These are phyloP conservation scores for Stygiomarasmius scandens DNA, from an alignment of 1,284 basidiomycete species.

Conservation along the genomic window DNA sequence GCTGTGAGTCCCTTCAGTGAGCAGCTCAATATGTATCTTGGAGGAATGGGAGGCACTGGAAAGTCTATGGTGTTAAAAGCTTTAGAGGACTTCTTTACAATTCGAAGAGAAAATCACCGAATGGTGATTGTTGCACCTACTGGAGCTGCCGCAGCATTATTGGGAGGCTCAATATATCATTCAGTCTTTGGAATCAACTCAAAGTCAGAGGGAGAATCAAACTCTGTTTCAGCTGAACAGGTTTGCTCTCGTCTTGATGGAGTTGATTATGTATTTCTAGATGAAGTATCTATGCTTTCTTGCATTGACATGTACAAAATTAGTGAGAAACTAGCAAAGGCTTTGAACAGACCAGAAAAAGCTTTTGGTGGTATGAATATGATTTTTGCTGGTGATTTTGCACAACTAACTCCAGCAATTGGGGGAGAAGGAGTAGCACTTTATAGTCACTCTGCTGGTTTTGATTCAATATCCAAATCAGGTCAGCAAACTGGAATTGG, in stretches of 20 bases:
- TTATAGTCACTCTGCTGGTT: too few relatives aligned
- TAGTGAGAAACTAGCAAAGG: slow-evolving; percentile 11
- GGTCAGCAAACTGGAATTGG: slow-evolving; percentile 29
- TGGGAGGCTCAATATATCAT: slow-evolving; percentile 33
- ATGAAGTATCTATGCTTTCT: too few relatives aligned
- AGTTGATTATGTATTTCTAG: too few relatives aligned
- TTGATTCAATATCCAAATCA: slow-evolving; percentile 1
- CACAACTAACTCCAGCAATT: slow-evolving; percentile 26
- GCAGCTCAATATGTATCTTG: too few relatives aligned
- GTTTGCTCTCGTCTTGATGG: slow-evolving; percentile 8
- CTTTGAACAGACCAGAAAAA: background rate
- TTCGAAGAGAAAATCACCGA: too few relatives aligned
- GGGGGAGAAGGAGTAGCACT: too few relatives aligned
- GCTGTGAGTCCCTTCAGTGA: too few relatives aligned
- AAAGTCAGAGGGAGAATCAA: background rate
- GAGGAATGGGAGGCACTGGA: slow-evolving; percentile 28
- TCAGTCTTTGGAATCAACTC: slow-evolving; percentile 24
- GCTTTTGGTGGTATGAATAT: slow-evolving; percentile 25
- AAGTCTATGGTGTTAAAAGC: slow-evolving; percentile 45
- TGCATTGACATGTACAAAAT: too few relatives aligned
- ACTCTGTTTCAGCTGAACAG: background rate
- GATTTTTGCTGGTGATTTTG: slow-evolving; percentile 31
- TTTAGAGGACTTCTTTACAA: slow-evolving; percentile 29
- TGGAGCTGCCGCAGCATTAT: slow-evolving; percentile 29
- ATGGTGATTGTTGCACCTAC: slow-evolving; percentile 37